Percentiles rank a stretch among this genome's conserved stretches.
Conservation (phyloP, 306 rosid genomes). For the Corylus americana region DNA sequence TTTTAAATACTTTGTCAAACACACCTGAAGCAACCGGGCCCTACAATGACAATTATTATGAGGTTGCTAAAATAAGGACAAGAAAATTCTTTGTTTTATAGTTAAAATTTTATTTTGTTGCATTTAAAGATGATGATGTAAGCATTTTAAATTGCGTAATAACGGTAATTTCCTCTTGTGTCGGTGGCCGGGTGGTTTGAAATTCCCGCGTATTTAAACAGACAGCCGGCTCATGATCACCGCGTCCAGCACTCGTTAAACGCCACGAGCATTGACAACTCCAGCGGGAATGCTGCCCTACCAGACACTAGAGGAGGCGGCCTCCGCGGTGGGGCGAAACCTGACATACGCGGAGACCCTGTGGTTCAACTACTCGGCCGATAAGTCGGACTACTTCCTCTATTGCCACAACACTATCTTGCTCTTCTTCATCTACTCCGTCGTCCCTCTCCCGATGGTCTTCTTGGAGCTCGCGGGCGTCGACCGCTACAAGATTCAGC, state of each 20-base stretch:
- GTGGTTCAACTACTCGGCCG: conserved; percentile 82
- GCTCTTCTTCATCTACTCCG: conserved; percentile 63
- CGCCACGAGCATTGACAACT: neutral
- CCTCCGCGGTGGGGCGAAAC: conserved; percentile 56
- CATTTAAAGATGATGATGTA: too few species aligned
- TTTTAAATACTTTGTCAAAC: too few species aligned
- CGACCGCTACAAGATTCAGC: conserved; percentile 72
- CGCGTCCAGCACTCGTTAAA: too few species aligned
- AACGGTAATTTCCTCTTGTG: too few species aligned
- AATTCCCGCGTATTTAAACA: conserved; percentile 47
- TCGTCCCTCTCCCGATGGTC: conserved; percentile 60
- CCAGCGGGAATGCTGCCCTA: conserved; percentile 61
- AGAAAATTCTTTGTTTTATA: too few species aligned
- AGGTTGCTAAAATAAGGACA: too few species aligned
- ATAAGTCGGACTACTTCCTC: conserved; percentile 69
- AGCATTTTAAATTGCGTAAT: too few species aligned
- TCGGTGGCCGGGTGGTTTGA: conserved; percentile 1
- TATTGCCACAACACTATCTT: conserved; percentile 72
- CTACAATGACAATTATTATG: too few species aligned
- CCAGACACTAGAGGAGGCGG: conserved; percentile 48
- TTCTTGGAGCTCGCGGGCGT: conserved; percentile 54
- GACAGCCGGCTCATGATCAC: neutral
- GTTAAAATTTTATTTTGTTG: too few species aligned
- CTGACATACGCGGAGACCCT: conserved; percentile 62
- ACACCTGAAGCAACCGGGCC: too few species aligned